A percentile compares a stretch with the other conserved stretches of the same genome.
These are phyloP conservation scores for Plasmodium berghei DNA, from an alignment of 169 alveolate genomes.

Conservation along the genomic window DNA sequence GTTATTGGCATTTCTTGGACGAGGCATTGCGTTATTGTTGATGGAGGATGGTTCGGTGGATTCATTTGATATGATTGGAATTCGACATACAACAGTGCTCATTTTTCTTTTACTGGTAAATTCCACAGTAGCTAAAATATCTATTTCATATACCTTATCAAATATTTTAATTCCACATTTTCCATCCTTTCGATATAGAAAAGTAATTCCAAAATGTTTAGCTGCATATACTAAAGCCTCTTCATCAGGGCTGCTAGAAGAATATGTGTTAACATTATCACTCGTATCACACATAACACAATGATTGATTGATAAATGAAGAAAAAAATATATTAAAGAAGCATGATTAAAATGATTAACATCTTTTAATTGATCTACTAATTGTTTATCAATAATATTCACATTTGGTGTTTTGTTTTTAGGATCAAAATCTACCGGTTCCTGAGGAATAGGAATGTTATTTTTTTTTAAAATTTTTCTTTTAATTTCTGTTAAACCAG, in stretches of 20 bases:
- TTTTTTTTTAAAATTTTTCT: conserved; percentile 80
- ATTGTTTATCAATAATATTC: conserved; percentile 81
- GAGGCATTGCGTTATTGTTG: too few relatives aligned
- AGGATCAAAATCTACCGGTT: conserved; percentile 49
- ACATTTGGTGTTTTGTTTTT: conserved; percentile 80
- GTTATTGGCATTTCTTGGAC: too few relatives aligned
- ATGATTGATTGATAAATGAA: conserved; percentile 82
- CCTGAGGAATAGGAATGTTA: conserved; percentile 79
- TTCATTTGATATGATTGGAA: conserved; percentile 61
- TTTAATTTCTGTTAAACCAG: conserved; percentile 85
- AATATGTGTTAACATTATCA: conserved; percentile 68
- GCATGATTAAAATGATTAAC: conserved; percentile 81
- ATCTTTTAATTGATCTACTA: conserved; percentile 79
- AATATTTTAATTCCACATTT: conserved; percentile 81
- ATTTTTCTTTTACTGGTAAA: conserved; percentile 86
- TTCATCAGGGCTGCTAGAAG: conserved; percentile 86
- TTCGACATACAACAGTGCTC: conserved; percentile 85
- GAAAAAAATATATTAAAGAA: conserved; percentile 80
- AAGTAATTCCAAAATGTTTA: conserved; percentile 79
- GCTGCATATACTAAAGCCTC: conserved; percentile 87
- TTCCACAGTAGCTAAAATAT: conserved; percentile 86
- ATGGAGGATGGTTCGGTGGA: too few relatives aligned
- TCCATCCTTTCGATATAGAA: conserved; percentile 80
- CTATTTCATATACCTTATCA: conserved; percentile 81
- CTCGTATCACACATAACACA: conserved; percentile 80